Conservation (phyloP, 345 rosid species). For the Sisymbrium irio region DNA sequence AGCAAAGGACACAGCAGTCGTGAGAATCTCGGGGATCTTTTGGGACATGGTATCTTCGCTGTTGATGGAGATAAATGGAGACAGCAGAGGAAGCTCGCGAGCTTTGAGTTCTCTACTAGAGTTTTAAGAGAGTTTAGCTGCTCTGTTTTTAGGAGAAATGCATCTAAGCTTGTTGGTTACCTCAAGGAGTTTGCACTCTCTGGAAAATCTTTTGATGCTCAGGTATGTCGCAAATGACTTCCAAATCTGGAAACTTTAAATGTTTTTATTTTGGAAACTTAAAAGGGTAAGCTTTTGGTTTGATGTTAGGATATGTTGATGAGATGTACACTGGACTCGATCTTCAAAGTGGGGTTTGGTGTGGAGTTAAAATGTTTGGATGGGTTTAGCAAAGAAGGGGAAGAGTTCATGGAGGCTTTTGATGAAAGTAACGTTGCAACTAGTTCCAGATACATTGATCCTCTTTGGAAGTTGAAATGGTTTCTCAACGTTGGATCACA, state of each 20-base stretch:
- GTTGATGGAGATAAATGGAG: conserved; percentile 82
- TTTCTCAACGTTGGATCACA: conserved; percentile 53
- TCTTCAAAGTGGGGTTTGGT: conserved; percentile 82
- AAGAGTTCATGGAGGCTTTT: conserved; percentile 58
- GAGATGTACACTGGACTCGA: conserved; percentile 68
- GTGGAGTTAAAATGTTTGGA: conserved; percentile 58
- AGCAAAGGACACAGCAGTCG: conserved; percentile 43
- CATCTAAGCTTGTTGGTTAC: conserved; percentile 42
- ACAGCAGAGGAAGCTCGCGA: conserved; percentile 79
- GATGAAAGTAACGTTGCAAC: conserved; percentile 58
- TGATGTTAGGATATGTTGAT: conserved; percentile 53
- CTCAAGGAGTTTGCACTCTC: conserved; percentile 35
- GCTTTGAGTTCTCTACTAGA: conserved; percentile 68
- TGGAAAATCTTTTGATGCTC: conserved; percentile 53
- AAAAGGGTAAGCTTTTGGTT: neutral
- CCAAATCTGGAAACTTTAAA: neutral
- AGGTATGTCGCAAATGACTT: conserved; percentile 39
- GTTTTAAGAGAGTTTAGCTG: conserved; percentile 72
- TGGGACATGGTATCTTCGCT: conserved; percentile 77
- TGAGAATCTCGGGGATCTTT: conserved; percentile 40
- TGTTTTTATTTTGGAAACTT: neutral
- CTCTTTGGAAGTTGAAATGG: conserved; percentile 68
- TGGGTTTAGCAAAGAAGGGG: conserved; percentile 50
- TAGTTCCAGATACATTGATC: conserved; percentile 57
- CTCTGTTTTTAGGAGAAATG: conserved; percentile 55